A percentile compares a stretch with the other conserved stretches of the same genome.
Evolutionary conservation across 306 rosid species (phyloP).

Genomic region (Carpinus viminea): DNA sequence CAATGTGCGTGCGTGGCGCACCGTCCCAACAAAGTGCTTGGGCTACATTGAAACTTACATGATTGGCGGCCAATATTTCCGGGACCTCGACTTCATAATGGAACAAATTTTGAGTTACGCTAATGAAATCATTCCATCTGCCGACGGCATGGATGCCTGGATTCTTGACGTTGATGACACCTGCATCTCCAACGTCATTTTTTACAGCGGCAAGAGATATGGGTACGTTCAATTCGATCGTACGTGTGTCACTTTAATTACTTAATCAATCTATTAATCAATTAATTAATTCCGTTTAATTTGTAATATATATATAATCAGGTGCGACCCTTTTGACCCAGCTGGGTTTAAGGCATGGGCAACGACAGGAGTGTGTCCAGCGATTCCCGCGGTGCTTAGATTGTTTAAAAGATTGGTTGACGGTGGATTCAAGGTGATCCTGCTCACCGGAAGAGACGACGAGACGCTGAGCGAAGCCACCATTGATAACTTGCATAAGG

Average conservation of each 20-base stretch:
- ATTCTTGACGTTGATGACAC: constrained; percentile 67
- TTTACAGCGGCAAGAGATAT: constrained; percentile 47
- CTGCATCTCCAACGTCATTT: constrained; percentile 54
- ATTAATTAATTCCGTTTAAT: neutral
- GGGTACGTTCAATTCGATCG: constrained; percentile 32
- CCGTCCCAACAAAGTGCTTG: constrained; percentile 57
- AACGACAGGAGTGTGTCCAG: constrained; percentile 53
- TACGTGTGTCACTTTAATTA: too few species aligned
- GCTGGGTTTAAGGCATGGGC: constrained; percentile 71
- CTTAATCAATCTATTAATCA: too few species aligned
- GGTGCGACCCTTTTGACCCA: constrained; percentile 83
- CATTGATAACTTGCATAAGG: constrained; percentile 48
- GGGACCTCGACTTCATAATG: constrained; percentile 38
- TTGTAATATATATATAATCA: constrained; percentile 5
- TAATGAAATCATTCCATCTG: constrained; percentile 15
- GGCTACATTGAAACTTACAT: constrained; percentile 50
- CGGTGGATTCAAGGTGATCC: constrained; percentile 62
- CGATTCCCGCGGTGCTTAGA: constrained; percentile 31
- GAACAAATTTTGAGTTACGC: constrained; percentile 38
- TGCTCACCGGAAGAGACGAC: constrained; percentile 74
- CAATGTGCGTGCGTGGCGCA: constrained; percentile 68
- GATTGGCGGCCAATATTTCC: constrained; percentile 55
- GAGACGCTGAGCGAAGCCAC: constrained; percentile 52
- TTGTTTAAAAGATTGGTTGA: constrained; percentile 41
- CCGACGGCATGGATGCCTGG: constrained; percentile 55